Base-by-base conservation (phyloP, 1,139 yeast genomes). In the Sugiyamaella castrensis region DNA sequence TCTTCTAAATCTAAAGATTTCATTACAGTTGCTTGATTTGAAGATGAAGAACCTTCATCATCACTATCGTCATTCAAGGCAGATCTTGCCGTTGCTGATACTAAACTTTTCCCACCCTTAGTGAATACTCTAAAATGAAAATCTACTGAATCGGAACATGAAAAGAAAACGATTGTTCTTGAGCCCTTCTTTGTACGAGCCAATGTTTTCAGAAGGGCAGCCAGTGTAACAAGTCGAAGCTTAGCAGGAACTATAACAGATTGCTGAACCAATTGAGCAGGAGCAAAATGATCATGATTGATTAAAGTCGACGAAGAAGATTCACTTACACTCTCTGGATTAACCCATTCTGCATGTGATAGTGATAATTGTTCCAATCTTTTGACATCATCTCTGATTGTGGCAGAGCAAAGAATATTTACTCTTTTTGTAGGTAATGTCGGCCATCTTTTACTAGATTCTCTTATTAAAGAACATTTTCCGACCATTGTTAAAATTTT, bases 61-160 rank as follows among this genome's bases (percentile, higher is more conserved):
- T 55, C 56, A 2, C 61, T 65, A n/a, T 61, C 61, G 4, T 57
- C 55, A 33, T 60, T 57, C 9, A 54, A 47, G 2, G 51, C 51
- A n/a, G 34, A 28, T 44, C 35, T 31, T 10, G 10, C 15, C 29
- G 36, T 47, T n/a, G 12, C 19, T 11, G 9, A 11, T 11, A 40
- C n/a, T 43, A 26, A 31, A 30, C 26, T 43, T 10, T 27, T 43
- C 50, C 66, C 67, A 59, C 71, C 58, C 58, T 61, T 55, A 5
- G 94, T 76, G 59, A 91, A 82, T 0, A 81, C 84, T 44, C 80
- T 79, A 66, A 82, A 88, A 68, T 92, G 97, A 71, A 86, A 92
- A 58, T 92, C 89, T 19, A 94, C 98, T 11, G 96, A 86, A 63
- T 92, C 98, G 0, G 98, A 82, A 70, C 98, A 92, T 8, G 96